Percentiles rank a stretch among this genome's conserved stretches.
Evolutionary conservation across 257 asterid genomes (phyloP).

Genomic region (Pogostemon cablin): DNA sequence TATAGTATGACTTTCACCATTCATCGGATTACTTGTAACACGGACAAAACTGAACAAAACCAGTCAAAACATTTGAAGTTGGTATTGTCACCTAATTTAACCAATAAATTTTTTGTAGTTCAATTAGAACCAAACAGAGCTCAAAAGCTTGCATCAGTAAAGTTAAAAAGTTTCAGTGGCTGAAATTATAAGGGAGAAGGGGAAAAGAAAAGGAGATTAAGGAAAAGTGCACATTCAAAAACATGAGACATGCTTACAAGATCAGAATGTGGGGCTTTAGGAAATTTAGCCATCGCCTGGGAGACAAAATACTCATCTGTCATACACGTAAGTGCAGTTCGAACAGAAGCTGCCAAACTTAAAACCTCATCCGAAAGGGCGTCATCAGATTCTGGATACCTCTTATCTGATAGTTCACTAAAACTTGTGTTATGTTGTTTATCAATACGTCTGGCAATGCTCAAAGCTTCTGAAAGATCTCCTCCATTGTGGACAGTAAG

Average conservation of each 20-base stretch:
- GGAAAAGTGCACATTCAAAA: constrained; percentile 8
- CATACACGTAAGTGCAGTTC: constrained; percentile 54
- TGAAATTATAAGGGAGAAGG: neutral
- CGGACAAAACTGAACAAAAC: constrained; percentile 18
- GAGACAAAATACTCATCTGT: constrained; percentile 73
- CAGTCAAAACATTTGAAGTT: neutral
- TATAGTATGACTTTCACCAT: neutral
- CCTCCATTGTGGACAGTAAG: constrained; percentile 88
- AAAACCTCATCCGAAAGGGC: constrained; percentile 47
- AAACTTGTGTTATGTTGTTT: constrained; percentile 55
- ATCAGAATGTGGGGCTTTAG: constrained; percentile 83
- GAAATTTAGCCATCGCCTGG: constrained; percentile 78
- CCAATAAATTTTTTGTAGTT: no score
- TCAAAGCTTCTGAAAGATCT: constrained; percentile 69
- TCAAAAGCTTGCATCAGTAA: neutral
- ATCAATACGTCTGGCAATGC: constrained; percentile 59
- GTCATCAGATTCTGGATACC: constrained; percentile 38
- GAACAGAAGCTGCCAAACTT: constrained; percentile 64
- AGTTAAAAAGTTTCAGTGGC: neutral
- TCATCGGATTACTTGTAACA: neutral
- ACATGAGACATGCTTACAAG: constrained; percentile 52
- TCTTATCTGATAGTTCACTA: constrained; percentile 58
- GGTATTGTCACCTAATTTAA: no score
- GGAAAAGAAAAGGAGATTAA: neutral
- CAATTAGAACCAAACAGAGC: neutral